Evolutionary conservation across 2,329 filamentous ascomycete species (phyloP).

Genomic region (Myotisia sp.): DNA sequence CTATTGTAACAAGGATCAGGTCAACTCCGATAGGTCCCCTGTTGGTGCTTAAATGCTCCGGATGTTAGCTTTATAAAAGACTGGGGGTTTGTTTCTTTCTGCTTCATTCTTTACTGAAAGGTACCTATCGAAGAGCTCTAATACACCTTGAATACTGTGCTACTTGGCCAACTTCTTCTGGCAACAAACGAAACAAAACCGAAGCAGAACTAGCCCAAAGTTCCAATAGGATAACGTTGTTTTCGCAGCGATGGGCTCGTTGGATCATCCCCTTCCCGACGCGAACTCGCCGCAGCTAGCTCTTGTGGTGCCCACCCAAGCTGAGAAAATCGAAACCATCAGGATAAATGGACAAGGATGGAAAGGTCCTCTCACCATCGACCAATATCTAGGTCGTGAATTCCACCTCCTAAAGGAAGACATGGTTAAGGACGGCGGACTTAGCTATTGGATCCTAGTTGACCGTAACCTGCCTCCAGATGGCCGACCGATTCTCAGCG

Average conservation of each 20-base stretch:
- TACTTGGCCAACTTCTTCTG: too few species aligned
- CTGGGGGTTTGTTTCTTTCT: slow-evolving; percentile 1
- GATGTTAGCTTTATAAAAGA: slow-evolving; percentile 1
- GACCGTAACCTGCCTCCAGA: slow-evolving; percentile 29
- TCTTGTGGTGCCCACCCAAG: slow-evolving; percentile 40
- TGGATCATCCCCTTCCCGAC: slow-evolving; percentile 30
- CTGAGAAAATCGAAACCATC: slow-evolving; percentile 40
- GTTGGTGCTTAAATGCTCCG: too few species aligned
- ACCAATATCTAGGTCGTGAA: slow-evolving; percentile 46
- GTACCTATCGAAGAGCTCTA: neutral
- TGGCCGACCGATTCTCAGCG: slow-evolving; percentile 37
- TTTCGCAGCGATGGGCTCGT: slow-evolving; percentile 24
- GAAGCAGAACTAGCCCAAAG: neutral
- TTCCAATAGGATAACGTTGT: slow-evolving; percentile 1
- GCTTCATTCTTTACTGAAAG: neutral
- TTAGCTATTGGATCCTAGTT: slow-evolving; percentile 48
- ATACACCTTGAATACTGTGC: too few species aligned
- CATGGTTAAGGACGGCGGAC: slow-evolving; percentile 40
- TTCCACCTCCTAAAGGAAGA: slow-evolving; percentile 36
- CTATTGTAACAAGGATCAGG: slow-evolving; percentile 1
- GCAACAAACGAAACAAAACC: neutral
- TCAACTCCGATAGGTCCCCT: too few species aligned
- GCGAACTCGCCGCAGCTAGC: slow-evolving; percentile 38
- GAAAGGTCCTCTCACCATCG: slow-evolving; percentile 41
- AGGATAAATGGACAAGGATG: slow-evolving; percentile 43